Conservation (phyloP, 768 basidiomycete genomes). For the Tricholomella constricta region DNA sequence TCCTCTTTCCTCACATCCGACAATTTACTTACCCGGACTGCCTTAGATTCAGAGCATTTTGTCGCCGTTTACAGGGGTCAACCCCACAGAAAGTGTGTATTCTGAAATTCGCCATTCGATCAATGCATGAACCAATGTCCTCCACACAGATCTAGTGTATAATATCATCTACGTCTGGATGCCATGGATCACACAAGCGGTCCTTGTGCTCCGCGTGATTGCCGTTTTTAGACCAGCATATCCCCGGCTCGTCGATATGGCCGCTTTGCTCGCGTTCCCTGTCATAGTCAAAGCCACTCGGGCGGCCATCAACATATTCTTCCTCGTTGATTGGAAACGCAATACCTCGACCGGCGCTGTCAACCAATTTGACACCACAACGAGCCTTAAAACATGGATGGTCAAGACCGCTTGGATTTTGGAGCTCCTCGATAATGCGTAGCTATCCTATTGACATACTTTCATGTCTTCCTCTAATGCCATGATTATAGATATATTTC, state of each 20-base stretch:
- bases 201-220: constrained; percentile 8
- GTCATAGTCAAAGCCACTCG: not conserved
- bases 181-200: constrained; percentile 7
- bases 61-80: not conserved
- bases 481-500: not conserved
- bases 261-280: not conserved
- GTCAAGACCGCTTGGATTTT: constrained; percentile 4
- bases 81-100: not conserved
- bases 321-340: not conserved
- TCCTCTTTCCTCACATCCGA: no score
- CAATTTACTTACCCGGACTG: not conserved
- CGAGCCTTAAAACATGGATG: constrained; percentile 1
- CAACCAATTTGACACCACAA: not conserved
- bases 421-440: constrained; percentile 7
- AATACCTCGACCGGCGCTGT: not conserved
- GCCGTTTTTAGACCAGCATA: not conserved
- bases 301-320: not conserved
- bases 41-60: not conserved
- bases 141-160: not conserved
- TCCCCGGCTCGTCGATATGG: not conserved
- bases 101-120: not conserved
- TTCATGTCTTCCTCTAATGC: not conserved
- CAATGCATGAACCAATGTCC: not conserved
- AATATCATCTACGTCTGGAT: not conserved
- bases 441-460: not conserved